A percentile compares a stretch with the other conserved stretches of the same genome.
These are phyloP conservation scores for Eucalyptus sideroxylon DNA, from an alignment of 345 rosid genomes.

Conservation along the genomic window DNA sequence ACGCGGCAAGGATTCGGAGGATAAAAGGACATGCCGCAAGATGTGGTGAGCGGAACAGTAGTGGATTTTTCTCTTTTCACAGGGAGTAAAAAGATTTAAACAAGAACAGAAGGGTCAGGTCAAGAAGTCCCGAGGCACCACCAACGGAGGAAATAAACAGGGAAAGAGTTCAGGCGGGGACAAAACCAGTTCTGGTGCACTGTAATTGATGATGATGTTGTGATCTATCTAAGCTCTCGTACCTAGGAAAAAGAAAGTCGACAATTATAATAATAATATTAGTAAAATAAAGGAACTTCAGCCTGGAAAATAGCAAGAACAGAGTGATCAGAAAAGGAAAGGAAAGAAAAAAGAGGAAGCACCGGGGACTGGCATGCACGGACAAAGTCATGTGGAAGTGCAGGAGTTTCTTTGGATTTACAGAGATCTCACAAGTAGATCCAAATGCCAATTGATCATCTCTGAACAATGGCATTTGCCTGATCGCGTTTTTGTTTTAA, in stretches of 20 bases:
- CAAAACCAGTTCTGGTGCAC: neutral
- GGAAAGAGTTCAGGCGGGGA: neutral
- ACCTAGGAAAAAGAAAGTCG: neutral
- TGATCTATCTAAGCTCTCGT: neutral
- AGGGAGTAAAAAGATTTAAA: neutral
- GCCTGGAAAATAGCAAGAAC: neutral
- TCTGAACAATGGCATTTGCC: neutral
- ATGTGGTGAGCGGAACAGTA: neutral
- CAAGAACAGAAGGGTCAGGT: neutral
- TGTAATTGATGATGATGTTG: neutral
- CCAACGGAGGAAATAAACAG: neutral
- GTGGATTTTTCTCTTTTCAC: neutral
- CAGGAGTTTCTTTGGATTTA: neutral
- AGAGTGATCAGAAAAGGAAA: neutral
- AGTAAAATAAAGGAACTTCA: neutral
- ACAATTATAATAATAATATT: neutral
- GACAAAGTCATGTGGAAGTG: neutral
- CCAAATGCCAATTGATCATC: neutral
- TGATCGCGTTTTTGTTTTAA: neutral
- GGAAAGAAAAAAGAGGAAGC: neutral
- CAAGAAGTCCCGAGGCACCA: neutral
- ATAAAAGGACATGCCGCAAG: neutral
- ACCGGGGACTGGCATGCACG: neutral
- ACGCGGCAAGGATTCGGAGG: too few relatives aligned
- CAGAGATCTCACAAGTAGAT: neutral